Evolutionary conservation across 345 rosid species (phyloP).

Genomic region (Lumnitzera littorea): DNA sequence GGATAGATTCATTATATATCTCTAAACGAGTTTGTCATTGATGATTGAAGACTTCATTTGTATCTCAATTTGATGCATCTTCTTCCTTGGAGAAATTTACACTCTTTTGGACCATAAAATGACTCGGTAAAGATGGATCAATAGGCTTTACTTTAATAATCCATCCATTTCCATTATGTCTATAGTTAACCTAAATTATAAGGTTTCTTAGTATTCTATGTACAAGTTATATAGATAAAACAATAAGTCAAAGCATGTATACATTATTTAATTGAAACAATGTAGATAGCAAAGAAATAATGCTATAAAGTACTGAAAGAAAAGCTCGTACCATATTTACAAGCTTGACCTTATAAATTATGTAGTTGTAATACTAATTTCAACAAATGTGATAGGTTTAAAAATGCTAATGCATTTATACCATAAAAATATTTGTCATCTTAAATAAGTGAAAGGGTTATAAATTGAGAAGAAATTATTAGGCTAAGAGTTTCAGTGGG

Average conservation of each 20-base stretch:
- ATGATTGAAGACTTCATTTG: background rate
- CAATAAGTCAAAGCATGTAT: background rate
- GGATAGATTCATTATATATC: conserved; percentile 1
- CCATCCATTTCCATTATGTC: conserved; percentile 91
- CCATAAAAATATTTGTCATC: no score
- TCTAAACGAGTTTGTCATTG: conserved; percentile 5
- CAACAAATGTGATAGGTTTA: no score
- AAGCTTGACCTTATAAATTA: no score
- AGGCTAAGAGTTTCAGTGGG: conserved; percentile 62
- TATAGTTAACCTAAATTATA: conserved; percentile 56
- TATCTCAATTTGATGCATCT: conserved; percentile 64
- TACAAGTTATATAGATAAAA: no score
- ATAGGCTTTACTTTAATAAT: conserved; percentile 93
- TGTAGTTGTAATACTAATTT: no score
- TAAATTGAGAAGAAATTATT: conserved; percentile 32
- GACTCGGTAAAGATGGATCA: conserved; percentile 57
- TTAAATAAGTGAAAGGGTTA: background rate
- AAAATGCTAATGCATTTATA: no score
- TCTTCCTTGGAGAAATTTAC: conserved; percentile 92
- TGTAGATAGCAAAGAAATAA: no score
- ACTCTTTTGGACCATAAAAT: conserved; percentile 71
- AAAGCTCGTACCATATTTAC: no score
- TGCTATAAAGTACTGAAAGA: no score
- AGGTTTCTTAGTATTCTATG: background rate
- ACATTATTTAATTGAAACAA: no score